A percentile compares a stretch with the other conserved stretches of the same genome.
phyloP scores from a whole-genome alignment of 2,329 filamentous ascomycete species.

The Chaetomiaceae sp. region DNA sequence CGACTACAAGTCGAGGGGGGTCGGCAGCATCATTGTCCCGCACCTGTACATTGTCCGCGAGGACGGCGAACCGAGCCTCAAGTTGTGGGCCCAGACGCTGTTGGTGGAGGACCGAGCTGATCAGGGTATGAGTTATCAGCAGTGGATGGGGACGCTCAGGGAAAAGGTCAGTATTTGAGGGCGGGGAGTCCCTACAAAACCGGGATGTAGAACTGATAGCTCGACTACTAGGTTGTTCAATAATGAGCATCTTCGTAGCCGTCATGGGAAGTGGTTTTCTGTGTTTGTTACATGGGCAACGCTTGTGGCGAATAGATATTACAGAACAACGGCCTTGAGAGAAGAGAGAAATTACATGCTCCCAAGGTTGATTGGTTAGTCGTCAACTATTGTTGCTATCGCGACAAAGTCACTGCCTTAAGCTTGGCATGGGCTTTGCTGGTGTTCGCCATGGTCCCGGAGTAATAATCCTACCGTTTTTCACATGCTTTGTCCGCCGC shows the following conservation, averaged over 20 bases:
- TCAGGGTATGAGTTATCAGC: slow-evolving; percentile 84
- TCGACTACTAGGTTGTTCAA: slow-evolving; percentile 24
- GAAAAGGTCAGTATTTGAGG: slow-evolving; percentile 69
- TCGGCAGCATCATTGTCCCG: slow-evolving; percentile 88
- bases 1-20: slow-evolving; percentile 79
- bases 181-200: too few relatives aligned
- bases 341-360: slow-evolving; percentile 3
- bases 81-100: slow-evolving; percentile 94
- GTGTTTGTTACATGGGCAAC: slow-evolving; percentile 3
- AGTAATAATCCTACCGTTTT: too few relatives aligned
- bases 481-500: too few relatives aligned
- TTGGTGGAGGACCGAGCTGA: slow-evolving; percentile 93
- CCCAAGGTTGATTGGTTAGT: neutral
- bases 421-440: too few relatives aligned
- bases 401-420: neutral
- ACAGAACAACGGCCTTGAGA: neutral
- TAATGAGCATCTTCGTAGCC: slow-evolving; percentile 11
- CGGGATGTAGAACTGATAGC: slow-evolving; percentile 12
- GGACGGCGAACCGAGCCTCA: slow-evolving; percentile 90
- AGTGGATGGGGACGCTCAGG: slow-evolving; percentile 87
- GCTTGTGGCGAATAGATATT: slow-evolving; percentile 11
- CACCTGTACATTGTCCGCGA: slow-evolving; percentile 91
- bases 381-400: too few relatives aligned
- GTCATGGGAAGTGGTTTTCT: neutral
- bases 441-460: too few relatives aligned